A percentile compares a stretch with the other conserved stretches of the same genome.
Evolutionary conservation across 2,329 filamentous ascomycete genomes (phyloP).

Genomic region (Fusarium coffeatum): DNA sequence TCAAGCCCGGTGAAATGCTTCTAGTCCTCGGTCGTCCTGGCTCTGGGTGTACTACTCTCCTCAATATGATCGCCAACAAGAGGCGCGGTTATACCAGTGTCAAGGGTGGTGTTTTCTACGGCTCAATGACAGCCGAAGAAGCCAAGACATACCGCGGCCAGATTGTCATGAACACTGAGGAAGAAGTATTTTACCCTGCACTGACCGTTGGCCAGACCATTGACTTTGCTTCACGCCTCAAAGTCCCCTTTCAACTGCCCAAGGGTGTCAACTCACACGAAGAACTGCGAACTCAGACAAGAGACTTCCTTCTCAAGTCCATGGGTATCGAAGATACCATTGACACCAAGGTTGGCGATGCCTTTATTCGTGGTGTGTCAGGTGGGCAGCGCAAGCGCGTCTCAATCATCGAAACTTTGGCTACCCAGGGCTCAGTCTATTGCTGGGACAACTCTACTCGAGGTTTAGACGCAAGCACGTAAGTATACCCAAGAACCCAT

Average conservation of each 20-base stretch:
- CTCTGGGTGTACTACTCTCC: constrained; percentile 75
- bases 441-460: constrained; percentile 77
- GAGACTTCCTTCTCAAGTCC: constrained; percentile 67
- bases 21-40: constrained; percentile 76
- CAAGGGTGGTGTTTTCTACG: constrained; percentile 69
- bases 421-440: constrained; percentile 67
- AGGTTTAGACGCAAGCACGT: constrained; percentile 73
- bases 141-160: constrained; percentile 65
- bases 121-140: constrained; percentile 61
- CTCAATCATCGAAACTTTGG: constrained; percentile 73
- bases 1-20: constrained; percentile 79
- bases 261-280: constrained; percentile 55
- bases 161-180: constrained; percentile 78
- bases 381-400: constrained; percentile 77
- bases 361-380: constrained; percentile 73
- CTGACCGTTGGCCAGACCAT: constrained; percentile 78
- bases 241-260: constrained; percentile 63
- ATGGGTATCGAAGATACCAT: constrained; percentile 69
- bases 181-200: constrained; percentile 72
- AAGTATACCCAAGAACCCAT: constrained; percentile 26
- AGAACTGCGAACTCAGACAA: constrained; percentile 59
- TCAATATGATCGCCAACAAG: constrained; percentile 76
- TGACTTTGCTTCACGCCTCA: constrained; percentile 73
- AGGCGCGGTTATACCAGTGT: constrained; percentile 69
- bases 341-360: constrained; percentile 75